Percentiles rank a stretch among this genome's conserved stretches.
These are phyloP conservation scores for Lichtheimia corymbifera DNA, from an alignment of 371 early-diverging fungal genomes.

Conservation along the genomic window DNA sequence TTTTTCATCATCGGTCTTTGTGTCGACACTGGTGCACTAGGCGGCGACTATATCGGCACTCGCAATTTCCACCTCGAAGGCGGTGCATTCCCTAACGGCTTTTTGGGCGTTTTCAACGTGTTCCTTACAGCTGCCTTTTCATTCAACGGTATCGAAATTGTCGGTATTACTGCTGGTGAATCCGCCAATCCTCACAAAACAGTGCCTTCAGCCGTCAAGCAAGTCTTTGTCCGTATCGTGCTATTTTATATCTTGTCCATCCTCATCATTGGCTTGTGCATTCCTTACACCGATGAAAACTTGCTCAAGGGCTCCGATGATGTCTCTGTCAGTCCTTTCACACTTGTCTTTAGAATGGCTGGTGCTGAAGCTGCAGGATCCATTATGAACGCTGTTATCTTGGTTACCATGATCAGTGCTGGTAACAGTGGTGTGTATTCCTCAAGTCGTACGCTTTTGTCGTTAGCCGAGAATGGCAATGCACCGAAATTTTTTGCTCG, in stretches of 20 bases:
- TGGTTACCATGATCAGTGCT: conserved; percentile 75
- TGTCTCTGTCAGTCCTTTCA: conserved; percentile 70
- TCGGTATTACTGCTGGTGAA: conserved; percentile 79
- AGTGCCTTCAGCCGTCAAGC: conserved; percentile 74
- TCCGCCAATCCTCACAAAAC: conserved; percentile 70
- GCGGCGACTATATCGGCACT: conserved; percentile 52
- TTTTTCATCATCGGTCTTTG: conserved; percentile 79
- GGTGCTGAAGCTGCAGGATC: conserved; percentile 70
- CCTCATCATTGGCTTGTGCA: conserved; percentile 70
- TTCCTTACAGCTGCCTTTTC: conserved; percentile 84
- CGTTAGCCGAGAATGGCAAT: conserved; percentile 68
- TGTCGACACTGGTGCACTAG: conserved; percentile 60
- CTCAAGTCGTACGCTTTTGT: conserved; percentile 71
- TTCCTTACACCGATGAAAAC: conserved; percentile 62
- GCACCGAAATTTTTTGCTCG: conserved; percentile 66
- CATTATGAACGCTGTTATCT: conserved; percentile 80
- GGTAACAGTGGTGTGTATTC: conserved; percentile 82
- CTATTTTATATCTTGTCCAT: conserved; percentile 76
- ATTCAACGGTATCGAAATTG: conserved; percentile 83
- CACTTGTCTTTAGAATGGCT: conserved; percentile 69
- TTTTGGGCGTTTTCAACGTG: conserved; percentile 67
- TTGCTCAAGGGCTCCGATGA: conserved; percentile 49
- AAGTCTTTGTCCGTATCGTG: conserved; percentile 76
- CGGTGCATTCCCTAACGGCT: conserved; percentile 77
- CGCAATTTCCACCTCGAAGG: conserved; percentile 69